A percentile compares a stretch with the other conserved stretches of the same genome.
These are phyloP conservation scores for Hysterangium stoloniferum DNA, from an alignment of 768 basidiomycete species.

Conservation along the genomic window DNA sequence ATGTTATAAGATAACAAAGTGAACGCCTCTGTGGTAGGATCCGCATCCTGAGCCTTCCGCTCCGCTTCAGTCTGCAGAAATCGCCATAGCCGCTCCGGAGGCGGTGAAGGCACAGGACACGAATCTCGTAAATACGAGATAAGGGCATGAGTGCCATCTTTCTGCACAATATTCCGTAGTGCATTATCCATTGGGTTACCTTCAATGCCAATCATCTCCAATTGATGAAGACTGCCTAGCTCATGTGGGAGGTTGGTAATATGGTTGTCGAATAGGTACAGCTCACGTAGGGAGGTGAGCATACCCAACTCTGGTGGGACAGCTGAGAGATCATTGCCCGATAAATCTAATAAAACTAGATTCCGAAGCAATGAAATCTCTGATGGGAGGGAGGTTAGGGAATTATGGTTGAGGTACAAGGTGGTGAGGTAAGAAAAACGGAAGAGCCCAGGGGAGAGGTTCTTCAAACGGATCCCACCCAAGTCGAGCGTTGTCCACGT, in stretches of 20 bases:
- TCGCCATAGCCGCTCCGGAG: conserved; percentile 77
- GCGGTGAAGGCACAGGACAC: conserved; percentile 73
- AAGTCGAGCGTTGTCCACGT: conserved; percentile 92
- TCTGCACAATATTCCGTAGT: conserved; percentile 77
- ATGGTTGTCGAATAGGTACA: conserved; percentile 94
- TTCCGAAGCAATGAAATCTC: conserved; percentile 79
- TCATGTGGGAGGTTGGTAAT: conserved; percentile 79
- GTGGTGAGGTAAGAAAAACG: conserved; percentile 88
- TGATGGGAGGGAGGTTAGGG: conserved; percentile 67
- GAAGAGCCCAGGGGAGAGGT: conserved; percentile 73
- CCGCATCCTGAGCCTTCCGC: conserved; percentile 49
- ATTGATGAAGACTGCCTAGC: conserved; percentile 82
- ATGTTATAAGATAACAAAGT: conserved; percentile 89
- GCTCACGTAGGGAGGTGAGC: conserved; percentile 81
- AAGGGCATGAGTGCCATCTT: conserved; percentile 87
- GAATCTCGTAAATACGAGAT: conserved; percentile 90
- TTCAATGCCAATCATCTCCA: conserved; percentile 90
- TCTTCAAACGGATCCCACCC: conserved; percentile 92
- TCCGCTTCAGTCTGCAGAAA: conserved; percentile 50
- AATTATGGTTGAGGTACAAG: conserved; percentile 96
- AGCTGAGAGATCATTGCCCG: conserved; percentile 71
- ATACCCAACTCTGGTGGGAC: conserved; percentile 88
- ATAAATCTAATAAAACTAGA: conserved; percentile 85
- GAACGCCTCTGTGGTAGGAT: conserved; percentile 67
- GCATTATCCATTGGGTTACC: conserved; percentile 88